Evolutionary conservation across 306 rosid genomes (phyloP).

Genomic region (Corylus heterophylla): DNA sequence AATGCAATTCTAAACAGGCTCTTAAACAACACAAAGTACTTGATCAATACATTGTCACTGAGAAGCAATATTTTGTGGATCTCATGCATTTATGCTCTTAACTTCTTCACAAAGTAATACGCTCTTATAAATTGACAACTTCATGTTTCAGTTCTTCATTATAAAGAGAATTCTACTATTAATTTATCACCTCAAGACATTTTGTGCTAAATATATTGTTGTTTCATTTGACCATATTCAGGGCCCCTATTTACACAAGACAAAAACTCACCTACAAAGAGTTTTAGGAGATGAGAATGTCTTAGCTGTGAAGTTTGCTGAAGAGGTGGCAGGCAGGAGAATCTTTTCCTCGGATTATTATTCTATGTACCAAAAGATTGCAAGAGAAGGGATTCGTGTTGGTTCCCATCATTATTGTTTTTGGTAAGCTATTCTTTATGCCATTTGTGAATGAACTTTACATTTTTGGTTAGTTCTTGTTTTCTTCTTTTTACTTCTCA

Average conservation of each 20-base stretch:
- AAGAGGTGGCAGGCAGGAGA: slow-evolving; percentile 4
- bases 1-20: no score
- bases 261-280: slow-evolving; percentile 60
- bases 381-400: slow-evolving; percentile 64
- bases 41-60: no score
- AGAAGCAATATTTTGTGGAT: no score
- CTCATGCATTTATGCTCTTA: no score
- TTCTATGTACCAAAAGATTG: slow-evolving; percentile 47
- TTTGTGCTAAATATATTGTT: slow-evolving; percentile 5
- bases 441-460: neutral
- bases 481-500: neutral
- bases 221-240: slow-evolving; percentile 30
- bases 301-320: slow-evolving; percentile 68
- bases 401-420: slow-evolving; percentile 62
- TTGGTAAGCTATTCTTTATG: slow-evolving; percentile 50
- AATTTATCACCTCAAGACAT: neutral
- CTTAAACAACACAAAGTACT: no score
- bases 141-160: neutral
- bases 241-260: slow-evolving; percentile 61
- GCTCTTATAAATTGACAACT: neutral
- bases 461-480: neutral
- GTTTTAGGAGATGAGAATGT: no score
- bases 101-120: neutral
- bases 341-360: slow-evolving; percentile 14
- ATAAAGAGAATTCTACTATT: neutral